phyloP scores from a whole-genome alignment of 1,284 basidiomycete species.

The Hypsizygus ulmarius region DNA sequence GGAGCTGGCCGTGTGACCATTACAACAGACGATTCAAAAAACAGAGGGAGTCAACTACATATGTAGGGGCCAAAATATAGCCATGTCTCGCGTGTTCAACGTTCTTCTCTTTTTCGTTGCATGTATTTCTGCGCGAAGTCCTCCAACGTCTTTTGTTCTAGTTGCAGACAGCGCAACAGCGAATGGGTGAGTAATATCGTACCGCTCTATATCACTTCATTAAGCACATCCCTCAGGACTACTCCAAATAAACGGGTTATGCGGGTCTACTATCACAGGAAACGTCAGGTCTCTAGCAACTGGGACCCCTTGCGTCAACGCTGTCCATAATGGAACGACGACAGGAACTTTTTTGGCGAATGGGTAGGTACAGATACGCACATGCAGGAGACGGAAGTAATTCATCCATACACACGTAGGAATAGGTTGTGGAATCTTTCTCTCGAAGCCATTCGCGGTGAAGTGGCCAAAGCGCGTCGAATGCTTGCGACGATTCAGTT shows the following conservation, averaged over 20 bases:
- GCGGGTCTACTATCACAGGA: conserved; percentile 32
- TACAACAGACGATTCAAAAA: too few species aligned
- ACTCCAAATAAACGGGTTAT: conserved; percentile 40
- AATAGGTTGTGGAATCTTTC: conserved; percentile 32
- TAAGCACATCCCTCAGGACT: conserved; percentile 23
- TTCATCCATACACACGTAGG: background rate
- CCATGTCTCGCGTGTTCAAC: conserved; percentile 5
- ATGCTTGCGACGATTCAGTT: conserved; percentile 45
- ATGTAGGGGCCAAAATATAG: background rate
- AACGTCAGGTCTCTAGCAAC: conserved; percentile 35
- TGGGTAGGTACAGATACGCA: conserved; percentile 23
- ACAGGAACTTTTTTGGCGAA: conserved; percentile 40
- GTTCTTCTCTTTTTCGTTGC: conserved; percentile 8
- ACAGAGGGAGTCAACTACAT: too few species aligned
- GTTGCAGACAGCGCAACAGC: conserved; percentile 41
- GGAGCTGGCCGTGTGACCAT: too few species aligned
- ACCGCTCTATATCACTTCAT: background rate
- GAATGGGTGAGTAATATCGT: conserved; percentile 28
- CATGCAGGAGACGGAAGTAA: background rate
- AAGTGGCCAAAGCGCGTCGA: conserved; percentile 36
- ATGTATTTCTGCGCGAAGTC: conserved; percentile 2
- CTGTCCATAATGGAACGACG: conserved; percentile 40
- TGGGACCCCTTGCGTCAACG: conserved; percentile 40
- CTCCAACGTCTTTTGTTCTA: conserved; percentile 31
- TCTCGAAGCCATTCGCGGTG: conserved; percentile 29